Percentiles rank a stretch among this genome's conserved stretches.
These are phyloP conservation scores for Picea abies DNA, from an alignment of 83 land plant species.

Conservation along the genomic window DNA sequence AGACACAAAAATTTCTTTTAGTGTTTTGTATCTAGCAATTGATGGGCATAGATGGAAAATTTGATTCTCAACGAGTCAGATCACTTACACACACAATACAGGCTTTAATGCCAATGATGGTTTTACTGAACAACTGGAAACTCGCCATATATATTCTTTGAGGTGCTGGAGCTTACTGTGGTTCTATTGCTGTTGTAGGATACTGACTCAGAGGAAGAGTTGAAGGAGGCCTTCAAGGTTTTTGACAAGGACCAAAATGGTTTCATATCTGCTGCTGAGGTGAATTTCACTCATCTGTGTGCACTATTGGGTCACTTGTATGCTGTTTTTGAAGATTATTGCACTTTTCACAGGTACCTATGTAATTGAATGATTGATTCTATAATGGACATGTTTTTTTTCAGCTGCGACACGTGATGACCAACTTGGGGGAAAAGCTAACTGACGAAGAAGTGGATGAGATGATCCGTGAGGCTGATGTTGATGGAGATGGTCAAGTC, in stretches of 20 bases:
- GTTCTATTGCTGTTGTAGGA: constrained; percentile 1
- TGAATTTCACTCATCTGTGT: background rate
- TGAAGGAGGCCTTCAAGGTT: background rate
- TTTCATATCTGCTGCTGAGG: background rate
- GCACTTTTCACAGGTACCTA: too few relatives aligned
- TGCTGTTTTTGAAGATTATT: background rate
- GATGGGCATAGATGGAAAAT: background rate
- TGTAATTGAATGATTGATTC: too few relatives aligned
- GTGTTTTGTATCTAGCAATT: background rate
- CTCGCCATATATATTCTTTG: background rate
- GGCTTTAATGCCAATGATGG: background rate
- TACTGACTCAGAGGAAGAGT: constrained; percentile 22
- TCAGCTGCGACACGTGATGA: too few relatives aligned
- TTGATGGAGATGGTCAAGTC: too few relatives aligned
- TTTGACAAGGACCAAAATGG: too few relatives aligned
- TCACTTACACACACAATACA: too few relatives aligned
- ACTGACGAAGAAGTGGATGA: background rate
- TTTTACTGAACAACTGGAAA: background rate
- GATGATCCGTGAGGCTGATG: constrained; percentile 18
- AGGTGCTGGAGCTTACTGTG: background rate
- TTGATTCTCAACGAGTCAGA: background rate
- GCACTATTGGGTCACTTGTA: background rate
- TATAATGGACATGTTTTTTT: too few relatives aligned
- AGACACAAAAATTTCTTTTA: background rate
- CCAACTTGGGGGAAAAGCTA: too few relatives aligned